Evolutionary conservation across 148 eudicot species (phyloP).

Genomic region (Amaranthus hypochondriacus): DNA sequence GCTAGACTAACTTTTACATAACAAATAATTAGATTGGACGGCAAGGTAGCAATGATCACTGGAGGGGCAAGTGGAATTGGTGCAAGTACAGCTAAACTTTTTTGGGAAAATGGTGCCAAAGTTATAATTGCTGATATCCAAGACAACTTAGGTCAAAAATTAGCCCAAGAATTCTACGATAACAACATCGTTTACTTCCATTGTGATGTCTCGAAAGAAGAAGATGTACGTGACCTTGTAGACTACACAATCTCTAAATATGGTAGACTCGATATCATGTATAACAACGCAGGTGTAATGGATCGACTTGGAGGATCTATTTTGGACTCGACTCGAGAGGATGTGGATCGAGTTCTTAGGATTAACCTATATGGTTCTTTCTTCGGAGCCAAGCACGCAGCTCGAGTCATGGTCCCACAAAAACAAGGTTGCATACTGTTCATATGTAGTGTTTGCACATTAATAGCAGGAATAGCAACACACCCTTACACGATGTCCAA

Average conservation of each 20-base stretch:
- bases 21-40: slow-evolving; percentile 43
- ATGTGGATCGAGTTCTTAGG: slow-evolving; percentile 31
- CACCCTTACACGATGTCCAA: slow-evolving; percentile 41
- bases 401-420: slow-evolving; percentile 42
- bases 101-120: slow-evolving; percentile 62
- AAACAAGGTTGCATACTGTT: slow-evolving; percentile 46
- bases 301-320: slow-evolving; percentile 27
- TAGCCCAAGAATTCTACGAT: slow-evolving; percentile 32
- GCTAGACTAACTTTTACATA: too few species aligned
- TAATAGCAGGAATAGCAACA: slow-evolving; percentile 31
- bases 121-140: slow-evolving; percentile 69
- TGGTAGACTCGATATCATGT: slow-evolving; percentile 44
- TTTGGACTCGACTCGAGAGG: slow-evolving; percentile 20
- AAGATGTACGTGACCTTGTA: slow-evolving; percentile 19
- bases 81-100: slow-evolving; percentile 43
- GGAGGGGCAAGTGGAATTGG: slow-evolving; percentile 86
- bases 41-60: slow-evolving; percentile 71
- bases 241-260: slow-evolving; percentile 27
- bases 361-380: slow-evolving; percentile 46
- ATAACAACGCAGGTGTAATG: slow-evolving; percentile 40
- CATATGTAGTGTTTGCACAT: slow-evolving; percentile 35
- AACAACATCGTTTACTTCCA: slow-evolving; percentile 36
- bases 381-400: slow-evolving; percentile 54
- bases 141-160: slow-evolving; percentile 33
- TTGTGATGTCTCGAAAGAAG: slow-evolving; percentile 48